phyloP scores from a whole-genome alignment of 257 asterid species.

The Solanum okadae region DNA sequence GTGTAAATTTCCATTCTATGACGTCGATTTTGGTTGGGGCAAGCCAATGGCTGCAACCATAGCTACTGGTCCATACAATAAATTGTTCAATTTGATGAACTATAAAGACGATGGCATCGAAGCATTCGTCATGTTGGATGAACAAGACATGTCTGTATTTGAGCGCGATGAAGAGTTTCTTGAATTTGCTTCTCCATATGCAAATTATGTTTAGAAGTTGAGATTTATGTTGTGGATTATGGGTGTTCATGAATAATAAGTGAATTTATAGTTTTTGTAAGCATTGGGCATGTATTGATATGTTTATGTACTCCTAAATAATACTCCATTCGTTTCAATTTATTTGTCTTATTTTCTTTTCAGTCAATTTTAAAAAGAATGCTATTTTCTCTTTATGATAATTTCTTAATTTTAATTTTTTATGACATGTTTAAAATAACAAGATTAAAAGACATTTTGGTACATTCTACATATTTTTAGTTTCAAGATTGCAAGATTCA shows the following conservation, averaged over 20 bases:
- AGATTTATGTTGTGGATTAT: not conserved
- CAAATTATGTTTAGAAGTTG: not conserved
- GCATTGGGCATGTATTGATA: not conserved
- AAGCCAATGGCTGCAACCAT: not conserved
- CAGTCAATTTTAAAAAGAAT: no score
- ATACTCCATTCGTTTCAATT: no score
- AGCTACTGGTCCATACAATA: not conserved
- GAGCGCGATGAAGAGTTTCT: constrained; percentile 2
- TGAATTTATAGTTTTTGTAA: not conserved
- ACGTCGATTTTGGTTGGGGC: not conserved
- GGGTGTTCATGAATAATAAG: not conserved
- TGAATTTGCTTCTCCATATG: not conserved
- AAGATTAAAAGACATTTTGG: no score
- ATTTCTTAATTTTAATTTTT: no score
- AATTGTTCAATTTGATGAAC: not conserved
- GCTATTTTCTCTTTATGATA: no score
- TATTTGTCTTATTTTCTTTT: no score
- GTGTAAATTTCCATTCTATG: not conserved
- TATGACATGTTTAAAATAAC: not conserved
- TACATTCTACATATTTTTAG: not conserved
- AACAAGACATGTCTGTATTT: not conserved
- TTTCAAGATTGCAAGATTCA: not conserved
- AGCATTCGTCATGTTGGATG: not conserved
- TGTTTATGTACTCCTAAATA: not conserved
- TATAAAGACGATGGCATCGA: not conserved